Conservation (phyloP, 2,329 filamentous ascomycete genomes). For the Fusarium gaditjirri region DNA sequence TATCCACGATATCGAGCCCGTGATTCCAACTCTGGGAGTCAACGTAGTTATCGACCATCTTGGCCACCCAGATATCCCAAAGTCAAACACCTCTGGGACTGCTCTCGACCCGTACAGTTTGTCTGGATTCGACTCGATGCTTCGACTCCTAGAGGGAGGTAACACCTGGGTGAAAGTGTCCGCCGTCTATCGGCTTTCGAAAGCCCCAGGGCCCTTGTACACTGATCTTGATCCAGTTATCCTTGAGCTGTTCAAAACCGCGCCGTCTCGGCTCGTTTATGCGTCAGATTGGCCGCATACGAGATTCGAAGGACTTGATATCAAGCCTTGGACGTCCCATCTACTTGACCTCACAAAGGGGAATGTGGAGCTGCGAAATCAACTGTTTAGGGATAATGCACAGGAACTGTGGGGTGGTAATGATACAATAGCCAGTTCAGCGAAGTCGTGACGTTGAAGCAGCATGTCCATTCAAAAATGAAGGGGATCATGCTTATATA, state of each 20-base stretch:
- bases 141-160: neutral
- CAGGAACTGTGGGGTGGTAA: neutral
- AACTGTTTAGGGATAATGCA: neutral
- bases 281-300: neutral
- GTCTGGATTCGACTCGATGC: neutral
- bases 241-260: neutral
- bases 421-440: too few species aligned
- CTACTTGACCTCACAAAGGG: neutral
- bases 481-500: too few species aligned
- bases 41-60: neutral
- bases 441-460: too few species aligned
- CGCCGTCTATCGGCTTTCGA: neutral
- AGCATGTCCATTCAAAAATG: too few species aligned
- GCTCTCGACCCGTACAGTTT: neutral
- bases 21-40: neutral
- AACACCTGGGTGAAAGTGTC: neutral
- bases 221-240: neutral
- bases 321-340: neutral
- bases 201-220: neutral
- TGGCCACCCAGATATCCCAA: neutral
- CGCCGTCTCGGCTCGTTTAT: neutral
- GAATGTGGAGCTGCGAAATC: neutral
- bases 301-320: neutral
- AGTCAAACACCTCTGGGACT: accelerated
- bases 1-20: neutral